Evolutionary conservation across 208 protist genomes (phyloP), one percentile per base, ranked within the genome.

Genomic region (Naegleria lovaniensis): DNA sequence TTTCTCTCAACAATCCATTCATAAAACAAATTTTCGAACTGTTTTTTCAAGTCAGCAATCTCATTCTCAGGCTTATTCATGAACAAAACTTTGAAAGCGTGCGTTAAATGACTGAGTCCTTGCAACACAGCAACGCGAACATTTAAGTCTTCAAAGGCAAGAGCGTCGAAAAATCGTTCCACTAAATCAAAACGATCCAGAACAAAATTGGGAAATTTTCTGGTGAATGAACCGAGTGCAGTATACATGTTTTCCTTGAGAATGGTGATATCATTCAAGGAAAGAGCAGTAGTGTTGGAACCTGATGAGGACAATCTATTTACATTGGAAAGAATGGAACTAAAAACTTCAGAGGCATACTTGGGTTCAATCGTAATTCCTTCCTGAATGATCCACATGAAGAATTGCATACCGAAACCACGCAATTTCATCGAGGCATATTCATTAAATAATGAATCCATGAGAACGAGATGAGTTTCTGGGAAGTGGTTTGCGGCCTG

Each of bases 351-450:
- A 29, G 55, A 67, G 55, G 19, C 55, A 29, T 67, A 67, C 5
- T 48, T 43, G 4, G 7, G 19, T 39, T 85, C 33, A 4, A 43
- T 25, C 5, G 9, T 43, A 7, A 6, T 55, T 0, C 41, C 84
- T 38, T 88, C 25, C 19, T 88, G 39, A 36, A 88, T n/a, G 3
- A 58, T 36, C 84, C 39, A 88, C 39, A 88, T 58, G n/a, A 88
- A 88, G 5, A 88, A 88, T 88, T 88, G 84, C 84, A 88, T 88
- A 38, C 84, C 84, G 38, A 33, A n/a, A 7, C 9, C 39, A 38
- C 41, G 51, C 22, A 88, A 36, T 58, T 88, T 88, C n/a, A 38
- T 33, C 38, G 16, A 11, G 9, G 41, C 19, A 38, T 29, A 88
- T 88, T 88, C 84, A 38, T 7, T 38, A 25, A 88, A 58, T 6